phyloP scores from a whole-genome alignment of 1,284 basidiomycete species.

The Lignosus rhinocerotis region DNA sequence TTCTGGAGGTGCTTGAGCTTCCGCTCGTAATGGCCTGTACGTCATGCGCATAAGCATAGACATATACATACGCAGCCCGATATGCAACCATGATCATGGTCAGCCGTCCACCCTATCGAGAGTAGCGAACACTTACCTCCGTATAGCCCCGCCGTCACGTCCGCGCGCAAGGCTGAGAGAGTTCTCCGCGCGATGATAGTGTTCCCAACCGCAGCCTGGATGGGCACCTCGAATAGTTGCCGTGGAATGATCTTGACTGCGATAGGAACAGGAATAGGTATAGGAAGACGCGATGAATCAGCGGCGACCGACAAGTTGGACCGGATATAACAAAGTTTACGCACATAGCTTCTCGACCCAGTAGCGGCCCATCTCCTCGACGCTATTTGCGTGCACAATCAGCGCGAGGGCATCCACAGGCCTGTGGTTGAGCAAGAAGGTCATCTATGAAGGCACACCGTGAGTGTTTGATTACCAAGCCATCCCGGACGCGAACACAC shows the following conservation, averaged over 20 bases:
- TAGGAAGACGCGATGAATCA: background rate
- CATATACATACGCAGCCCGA: background rate
- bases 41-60: no score
- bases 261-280: background rate
- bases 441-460: conserved; percentile 50
- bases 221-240: conserved; percentile 93
- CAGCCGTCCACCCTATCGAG: background rate
- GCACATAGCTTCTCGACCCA: conserved; percentile 92
- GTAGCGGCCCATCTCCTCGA: conserved; percentile 68
- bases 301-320: background rate
- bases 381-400: conserved; percentile 78
- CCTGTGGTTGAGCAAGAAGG: conserved; percentile 83
- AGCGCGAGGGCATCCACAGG: conserved; percentile 92
- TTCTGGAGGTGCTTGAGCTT: conserved; percentile 92
- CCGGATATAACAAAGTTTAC: conserved; percentile 26
- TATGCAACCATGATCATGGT: conserved; percentile 6
- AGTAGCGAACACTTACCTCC: conserved; percentile 56
- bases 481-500: conserved; percentile 38
- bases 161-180: conserved; percentile 85
- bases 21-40: conserved; percentile 80
- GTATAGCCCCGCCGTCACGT: conserved; percentile 94
- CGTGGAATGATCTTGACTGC: conserved; percentile 88
- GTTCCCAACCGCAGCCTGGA: conserved; percentile 84
- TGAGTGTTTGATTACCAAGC: background rate
- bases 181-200: conserved; percentile 91